A percentile compares a stretch with the other conserved stretches of the same genome.
phyloP scores from a whole-genome alignment of 2,329 filamentous ascomycete genomes.

The Graphilbum ipis-grandicollis region DNA sequence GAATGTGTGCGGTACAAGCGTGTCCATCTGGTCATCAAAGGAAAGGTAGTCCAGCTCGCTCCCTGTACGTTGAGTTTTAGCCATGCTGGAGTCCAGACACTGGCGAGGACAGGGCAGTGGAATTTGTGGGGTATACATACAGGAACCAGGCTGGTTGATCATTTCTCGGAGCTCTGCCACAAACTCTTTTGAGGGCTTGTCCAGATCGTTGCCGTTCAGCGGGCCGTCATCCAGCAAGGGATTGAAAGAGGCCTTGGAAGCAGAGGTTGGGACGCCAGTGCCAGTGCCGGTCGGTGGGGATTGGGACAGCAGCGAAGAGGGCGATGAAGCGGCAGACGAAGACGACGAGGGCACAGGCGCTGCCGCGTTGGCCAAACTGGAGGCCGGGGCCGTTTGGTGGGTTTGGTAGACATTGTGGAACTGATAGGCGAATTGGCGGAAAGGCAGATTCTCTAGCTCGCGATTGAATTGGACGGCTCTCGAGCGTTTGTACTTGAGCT shows the following conservation, averaged over 20 bases:
- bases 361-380: slow-evolving; percentile 10
- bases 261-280: slow-evolving; percentile 17
- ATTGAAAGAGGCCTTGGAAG: slow-evolving; percentile 27
- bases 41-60: slow-evolving; percentile 15
- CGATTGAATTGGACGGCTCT: slow-evolving; percentile 28
- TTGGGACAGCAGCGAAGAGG: slow-evolving; percentile 1
- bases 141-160: slow-evolving; percentile 21
- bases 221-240: slow-evolving; percentile 30
- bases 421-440: slow-evolving; percentile 41
- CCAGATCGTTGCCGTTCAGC: slow-evolving; percentile 25
- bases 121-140: slow-evolving; percentile 23
- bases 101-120: too few relatives aligned
- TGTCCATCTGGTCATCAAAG: slow-evolving; percentile 27
- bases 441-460: slow-evolving; percentile 40
- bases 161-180: slow-evolving; percentile 25
- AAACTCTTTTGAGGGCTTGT: slow-evolving; percentile 26
- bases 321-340: slow-evolving; percentile 1
- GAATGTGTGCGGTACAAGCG: slow-evolving; percentile 25
- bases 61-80: too few relatives aligned
- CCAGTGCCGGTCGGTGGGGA: slow-evolving; percentile 13
- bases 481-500: slow-evolving; percentile 12
- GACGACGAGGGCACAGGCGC: background rate
- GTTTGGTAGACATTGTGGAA: slow-evolving; percentile 44
- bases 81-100: too few relatives aligned
- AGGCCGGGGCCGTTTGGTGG: slow-evolving; percentile 21